Evolutionary conservation across 257 asterid genomes (phyloP).

Genomic region (Petrea volubilis): DNA sequence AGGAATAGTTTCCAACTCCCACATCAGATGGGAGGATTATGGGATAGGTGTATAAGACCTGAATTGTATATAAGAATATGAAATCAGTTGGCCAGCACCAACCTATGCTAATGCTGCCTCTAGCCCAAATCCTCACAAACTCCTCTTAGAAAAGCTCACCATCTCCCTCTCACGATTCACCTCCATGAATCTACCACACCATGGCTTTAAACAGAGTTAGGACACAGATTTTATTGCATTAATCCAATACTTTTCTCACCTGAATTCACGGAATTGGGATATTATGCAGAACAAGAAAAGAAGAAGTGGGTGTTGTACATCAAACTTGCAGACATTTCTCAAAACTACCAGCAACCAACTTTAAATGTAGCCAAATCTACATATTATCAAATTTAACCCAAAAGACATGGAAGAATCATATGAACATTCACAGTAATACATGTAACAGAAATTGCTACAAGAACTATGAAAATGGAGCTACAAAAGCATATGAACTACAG

Average conservation of each 20-base stretch:
- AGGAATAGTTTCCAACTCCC: background rate
- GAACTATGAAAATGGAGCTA: background rate
- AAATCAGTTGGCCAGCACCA: background rate
- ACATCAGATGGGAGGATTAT: background rate
- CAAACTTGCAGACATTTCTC: background rate
- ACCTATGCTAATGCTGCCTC: too few relatives aligned
- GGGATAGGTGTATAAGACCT: background rate
- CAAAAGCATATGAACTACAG: background rate
- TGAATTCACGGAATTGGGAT: too few relatives aligned
- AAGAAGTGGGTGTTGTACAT: background rate
- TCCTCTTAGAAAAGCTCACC: background rate
- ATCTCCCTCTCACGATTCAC: background rate
- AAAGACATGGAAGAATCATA: too few relatives aligned
- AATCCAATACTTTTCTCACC: conserved; percentile 9
- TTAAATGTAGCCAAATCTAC: background rate
- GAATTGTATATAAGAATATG: background rate
- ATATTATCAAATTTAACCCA: background rate
- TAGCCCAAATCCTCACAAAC: background rate
- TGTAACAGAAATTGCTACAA: background rate
- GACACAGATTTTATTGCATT: background rate
- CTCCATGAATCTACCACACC: background rate
- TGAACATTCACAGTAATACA: background rate
- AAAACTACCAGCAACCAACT: background rate
- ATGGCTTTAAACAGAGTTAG: background rate
- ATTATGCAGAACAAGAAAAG: conserved; percentile 6